Evolutionary conservation across 352 stramenopile genomes (phyloP).

Genomic region (Phytophthora europaea): DNA sequence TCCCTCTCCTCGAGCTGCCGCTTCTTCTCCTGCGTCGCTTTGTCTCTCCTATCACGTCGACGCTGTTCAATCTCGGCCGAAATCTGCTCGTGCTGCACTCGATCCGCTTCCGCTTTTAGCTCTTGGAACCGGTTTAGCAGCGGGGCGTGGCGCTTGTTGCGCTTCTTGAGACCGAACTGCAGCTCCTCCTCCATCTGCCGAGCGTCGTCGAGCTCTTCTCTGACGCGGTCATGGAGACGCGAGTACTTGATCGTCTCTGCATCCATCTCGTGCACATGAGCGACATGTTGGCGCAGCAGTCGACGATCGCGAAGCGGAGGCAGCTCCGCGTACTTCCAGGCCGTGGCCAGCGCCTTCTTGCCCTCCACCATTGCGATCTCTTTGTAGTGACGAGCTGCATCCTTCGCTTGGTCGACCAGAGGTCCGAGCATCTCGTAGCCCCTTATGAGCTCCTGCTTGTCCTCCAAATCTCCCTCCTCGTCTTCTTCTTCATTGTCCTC

Average conservation of each 20-base stretch:
- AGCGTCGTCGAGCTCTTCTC: constrained; percentile 51
- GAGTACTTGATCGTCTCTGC: constrained; percentile 65
- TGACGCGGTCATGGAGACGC: constrained; percentile 49
- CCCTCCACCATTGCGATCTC: constrained; percentile 53
- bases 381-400: constrained; percentile 45
- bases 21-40: constrained; percentile 53
- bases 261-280: constrained; percentile 72
- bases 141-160: constrained; percentile 65
- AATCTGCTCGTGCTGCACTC: constrained; percentile 38
- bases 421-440: constrained; percentile 59
- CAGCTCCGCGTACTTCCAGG: constrained; percentile 68
- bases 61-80: constrained; percentile 61
- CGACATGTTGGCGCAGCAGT: constrained; percentile 69
- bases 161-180: constrained; percentile 64
- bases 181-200: constrained; percentile 49
- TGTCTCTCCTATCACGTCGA: constrained; percentile 43
- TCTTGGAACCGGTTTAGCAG: constrained; percentile 54
- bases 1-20: constrained; percentile 30
- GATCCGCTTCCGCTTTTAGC: constrained; percentile 60
- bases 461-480: constrained; percentile 51
- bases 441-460: constrained; percentile 76
- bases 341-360: constrained; percentile 50
- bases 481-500: constrained; percentile 53
- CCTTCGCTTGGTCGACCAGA: constrained; percentile 57
- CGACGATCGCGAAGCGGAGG: constrained; percentile 61